Evolutionary conservation across 129 eudicot species (phyloP).

Genomic region (Deinandra increscens): DNA sequence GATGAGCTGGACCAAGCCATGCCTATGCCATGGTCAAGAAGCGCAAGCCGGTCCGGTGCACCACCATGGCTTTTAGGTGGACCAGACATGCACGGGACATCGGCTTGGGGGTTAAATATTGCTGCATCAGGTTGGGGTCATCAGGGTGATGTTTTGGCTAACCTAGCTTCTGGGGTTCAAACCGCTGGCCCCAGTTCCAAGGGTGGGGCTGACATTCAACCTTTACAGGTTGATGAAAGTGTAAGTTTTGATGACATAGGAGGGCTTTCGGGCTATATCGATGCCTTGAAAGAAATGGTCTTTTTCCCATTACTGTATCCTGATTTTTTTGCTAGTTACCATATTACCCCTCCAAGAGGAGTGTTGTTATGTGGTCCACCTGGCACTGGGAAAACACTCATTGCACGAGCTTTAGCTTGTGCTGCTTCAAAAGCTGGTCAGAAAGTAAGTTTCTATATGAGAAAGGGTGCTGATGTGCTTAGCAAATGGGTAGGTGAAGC

Average conservation of each 20-base stretch:
- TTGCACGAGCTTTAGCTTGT: slow-evolving; percentile 96
- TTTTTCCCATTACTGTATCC: slow-evolving; percentile 92
- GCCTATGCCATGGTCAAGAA: slow-evolving; percentile 89
- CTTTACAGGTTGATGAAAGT: slow-evolving; percentile 84
- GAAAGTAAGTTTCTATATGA: slow-evolving; percentile 97
- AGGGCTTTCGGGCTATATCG: slow-evolving; percentile 90
- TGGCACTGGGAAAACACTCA: slow-evolving; percentile 94
- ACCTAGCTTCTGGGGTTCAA: slow-evolving; percentile 65
- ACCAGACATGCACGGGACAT: slow-evolving; percentile 75
- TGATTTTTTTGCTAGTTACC: slow-evolving; percentile 91
- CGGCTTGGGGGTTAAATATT: slow-evolving; percentile 80
- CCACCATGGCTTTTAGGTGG: slow-evolving; percentile 96
- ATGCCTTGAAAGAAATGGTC: slow-evolving; percentile 97
- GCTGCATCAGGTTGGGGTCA: slow-evolving; percentile 99
- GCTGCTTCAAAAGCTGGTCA: slow-evolving; percentile 99
- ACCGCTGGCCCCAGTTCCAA: slow-evolving; percentile 99
- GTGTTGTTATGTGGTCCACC: slow-evolving; percentile 96
- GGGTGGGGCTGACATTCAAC: slow-evolving; percentile 99
- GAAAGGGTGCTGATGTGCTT: slow-evolving; percentile 98
- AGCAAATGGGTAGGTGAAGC: slow-evolving; percentile 99
- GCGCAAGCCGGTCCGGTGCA: slow-evolving; percentile 66
- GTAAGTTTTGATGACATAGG: slow-evolving; percentile 97
- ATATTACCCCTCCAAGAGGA: slow-evolving; percentile 96
- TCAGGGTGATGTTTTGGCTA: slow-evolving; percentile 65
- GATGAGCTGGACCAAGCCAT: slow-evolving; percentile 99